Evolutionary conservation across 2,329 filamentous ascomycete species (phyloP).

Genomic region (Alternaria triticimaculans): DNA sequence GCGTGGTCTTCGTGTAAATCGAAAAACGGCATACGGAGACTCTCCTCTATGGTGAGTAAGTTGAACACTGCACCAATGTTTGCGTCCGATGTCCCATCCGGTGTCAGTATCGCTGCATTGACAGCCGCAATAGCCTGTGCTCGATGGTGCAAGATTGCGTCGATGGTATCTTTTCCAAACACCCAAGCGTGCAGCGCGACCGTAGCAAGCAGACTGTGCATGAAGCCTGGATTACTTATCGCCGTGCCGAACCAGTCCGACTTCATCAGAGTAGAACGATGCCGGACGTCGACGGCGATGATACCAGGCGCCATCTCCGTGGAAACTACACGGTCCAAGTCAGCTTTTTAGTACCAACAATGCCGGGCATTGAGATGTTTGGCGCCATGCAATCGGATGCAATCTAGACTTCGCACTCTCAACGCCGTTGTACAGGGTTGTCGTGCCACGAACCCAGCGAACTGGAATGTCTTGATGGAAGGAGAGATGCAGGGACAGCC

Average conservation of each 20-base stretch:
- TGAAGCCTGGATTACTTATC: constrained; percentile 44
- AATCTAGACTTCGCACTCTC: neutral
- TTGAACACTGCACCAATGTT: constrained; percentile 50
- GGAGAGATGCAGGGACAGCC: constrained; percentile 13
- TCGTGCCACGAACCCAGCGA: constrained; percentile 16
- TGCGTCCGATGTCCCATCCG: constrained; percentile 44
- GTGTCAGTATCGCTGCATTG: constrained; percentile 39
- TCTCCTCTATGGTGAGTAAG: constrained; percentile 46
- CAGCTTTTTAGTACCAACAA: constrained; percentile 16
- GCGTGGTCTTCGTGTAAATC: constrained; percentile 34
- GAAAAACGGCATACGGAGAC: constrained; percentile 33
- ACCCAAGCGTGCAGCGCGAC: constrained; percentile 44
- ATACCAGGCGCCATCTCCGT: constrained; percentile 46
- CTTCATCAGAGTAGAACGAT: constrained; percentile 44
- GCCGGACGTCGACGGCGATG: constrained; percentile 47
- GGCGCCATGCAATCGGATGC: neutral
- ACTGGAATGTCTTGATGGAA: constrained; percentile 9
- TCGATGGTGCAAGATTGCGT: constrained; percentile 43
- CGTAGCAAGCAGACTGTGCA: constrained; percentile 49
- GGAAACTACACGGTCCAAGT: constrained; percentile 33
- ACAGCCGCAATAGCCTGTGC: constrained; percentile 44
- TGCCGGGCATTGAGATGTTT: neutral
- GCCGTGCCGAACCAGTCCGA: constrained; percentile 48
- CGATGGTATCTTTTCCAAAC: constrained; percentile 38
- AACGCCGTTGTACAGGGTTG: neutral